Evolutionary conservation across 2,329 filamentous ascomycete genomes (phyloP).

Genomic region (Clarireedia sp.): DNA sequence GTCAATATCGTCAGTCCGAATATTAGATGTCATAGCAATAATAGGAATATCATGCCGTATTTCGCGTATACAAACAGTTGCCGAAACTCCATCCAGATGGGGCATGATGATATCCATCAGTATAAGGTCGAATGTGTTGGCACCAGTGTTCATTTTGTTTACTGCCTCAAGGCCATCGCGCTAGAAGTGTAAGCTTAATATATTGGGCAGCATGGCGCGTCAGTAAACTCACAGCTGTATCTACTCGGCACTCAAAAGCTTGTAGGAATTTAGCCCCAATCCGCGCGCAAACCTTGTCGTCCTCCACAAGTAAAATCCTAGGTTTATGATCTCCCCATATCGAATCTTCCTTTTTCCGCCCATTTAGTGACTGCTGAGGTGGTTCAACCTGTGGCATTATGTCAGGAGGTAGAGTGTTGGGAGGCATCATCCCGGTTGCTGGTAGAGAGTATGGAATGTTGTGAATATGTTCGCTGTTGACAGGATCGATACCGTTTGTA

Average conservation of each 20-base stretch:
- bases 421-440: slow-evolving; percentile 30
- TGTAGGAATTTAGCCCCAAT: slow-evolving; percentile 62
- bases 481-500: slow-evolving; percentile 87
- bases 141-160: slow-evolving; percentile 59
- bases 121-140: slow-evolving; percentile 55
- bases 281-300: slow-evolving; percentile 58
- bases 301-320: slow-evolving; percentile 84
- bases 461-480: slow-evolving; percentile 88
- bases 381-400: slow-evolving; percentile 36
- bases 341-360: slow-evolving; percentile 35
- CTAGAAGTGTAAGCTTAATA: slow-evolving; percentile 35
- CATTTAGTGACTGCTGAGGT: slow-evolving; percentile 31
- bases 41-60: slow-evolving; percentile 77
- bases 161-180: slow-evolving; percentile 86
- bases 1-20: slow-evolving; percentile 89
- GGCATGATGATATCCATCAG: slow-evolving; percentile 98
- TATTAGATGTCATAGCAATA: slow-evolving; percentile 98
- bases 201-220: background rate
- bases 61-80: slow-evolving; percentile 86
- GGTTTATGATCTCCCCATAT: slow-evolving; percentile 59
- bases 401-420: slow-evolving; percentile 44
- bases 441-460: slow-evolving; percentile 84
- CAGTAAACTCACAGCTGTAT: slow-evolving; percentile 51
- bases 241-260: slow-evolving; percentile 58
- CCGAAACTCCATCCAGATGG: slow-evolving; percentile 86